Base-by-base conservation (phyloP, 2,329 filamentous ascomycete genomes). In the Cordyceps pruinosa region DNA sequence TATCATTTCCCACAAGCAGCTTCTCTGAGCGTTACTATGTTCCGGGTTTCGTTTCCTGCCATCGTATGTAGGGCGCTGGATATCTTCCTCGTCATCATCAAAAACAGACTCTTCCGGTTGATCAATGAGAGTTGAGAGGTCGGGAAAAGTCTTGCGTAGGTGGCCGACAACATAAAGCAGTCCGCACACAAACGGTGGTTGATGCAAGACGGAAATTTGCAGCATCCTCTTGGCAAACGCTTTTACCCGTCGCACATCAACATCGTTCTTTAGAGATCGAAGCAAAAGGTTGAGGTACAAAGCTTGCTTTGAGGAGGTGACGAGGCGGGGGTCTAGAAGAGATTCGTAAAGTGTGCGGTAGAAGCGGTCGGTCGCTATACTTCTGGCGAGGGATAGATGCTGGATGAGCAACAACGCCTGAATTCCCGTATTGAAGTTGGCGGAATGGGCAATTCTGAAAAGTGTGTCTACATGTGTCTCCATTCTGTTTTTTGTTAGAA, bases 371-470 rank as follows among this genome's bases (percentile, higher is more conserved):
- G 87, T 86, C 5, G 88, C 87, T 55, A 93, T 79, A 65, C 92
- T 87, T 69, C 94, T 90, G 3, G 86, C 83, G 1, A 85, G 79
- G 1, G 91, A 89, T 28, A 99, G 82, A 70, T 97, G 94, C 69
- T 97, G 94, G 63, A 99, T 95, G 48, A 99, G 78, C 75, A 96
- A 88, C 62, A 99, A 81, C 34, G 94, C 93, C 72, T 99, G 94
- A 37, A 99, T 90, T 68, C 91, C 94, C 1, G 94, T 99, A 74
- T 97, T 99, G 81, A 99, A 97, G 72, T 99, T 99, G 57, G 93
- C 90, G 1, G 93, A 97, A 73, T 99, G 94, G 0, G 94, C 96
- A 66, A 99, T 94, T 65, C 85, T 87, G 80, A 97, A 99, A 26
- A 99, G 81, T 3, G 93, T 97, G 68, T 97, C 88, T 58, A 99